Conservation (phyloP, 1,284 basidiomycete genomes). For the Afroboletus lepidellus region DNA sequence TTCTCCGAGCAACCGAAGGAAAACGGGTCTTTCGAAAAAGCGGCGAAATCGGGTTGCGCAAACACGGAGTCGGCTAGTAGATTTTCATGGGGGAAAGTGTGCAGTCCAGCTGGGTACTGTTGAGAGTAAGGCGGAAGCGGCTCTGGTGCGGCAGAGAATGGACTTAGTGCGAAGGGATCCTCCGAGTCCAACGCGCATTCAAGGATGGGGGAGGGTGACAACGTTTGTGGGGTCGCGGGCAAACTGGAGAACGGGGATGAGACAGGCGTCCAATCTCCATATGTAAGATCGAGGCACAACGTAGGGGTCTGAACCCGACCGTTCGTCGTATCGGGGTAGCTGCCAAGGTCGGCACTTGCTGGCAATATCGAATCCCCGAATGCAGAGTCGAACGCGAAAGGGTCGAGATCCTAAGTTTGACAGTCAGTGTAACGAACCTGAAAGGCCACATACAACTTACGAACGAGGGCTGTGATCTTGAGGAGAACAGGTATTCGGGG, state of each 20-base stretch:
- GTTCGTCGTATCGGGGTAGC: conserved; percentile 22
- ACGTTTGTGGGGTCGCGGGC: conserved; percentile 28
- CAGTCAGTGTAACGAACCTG: conserved; percentile 6
- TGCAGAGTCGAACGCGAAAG: conserved; percentile 24
- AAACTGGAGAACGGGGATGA: conserved; percentile 33
- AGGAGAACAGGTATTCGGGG: conserved; percentile 33
- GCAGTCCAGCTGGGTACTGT: conserved; percentile 22
- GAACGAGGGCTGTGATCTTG: conserved; percentile 44
- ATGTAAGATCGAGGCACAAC: conserved; percentile 29
- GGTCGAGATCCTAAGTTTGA: conserved; percentile 28
- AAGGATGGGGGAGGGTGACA: conserved; percentile 26
- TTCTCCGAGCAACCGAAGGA: conserved; percentile 12
- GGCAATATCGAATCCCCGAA: conserved; percentile 33
- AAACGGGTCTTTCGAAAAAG: neutral
- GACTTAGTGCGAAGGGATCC: conserved; percentile 37
- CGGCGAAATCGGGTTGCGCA: neutral
- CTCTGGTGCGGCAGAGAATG: conserved; percentile 48
- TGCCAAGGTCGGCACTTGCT: conserved; percentile 11
- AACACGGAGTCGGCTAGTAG: conserved; percentile 1
- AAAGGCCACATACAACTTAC: conserved; percentile 39
- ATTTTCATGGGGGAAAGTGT: conserved; percentile 21
- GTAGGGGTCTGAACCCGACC: conserved; percentile 28
- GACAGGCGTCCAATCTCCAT: conserved; percentile 31
- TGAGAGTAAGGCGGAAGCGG: conserved; percentile 17
- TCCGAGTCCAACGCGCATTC: conserved; percentile 26